Base-by-base conservation (phyloP, 2,329 filamentous ascomycete species). In the Nemania abortiva region DNA sequence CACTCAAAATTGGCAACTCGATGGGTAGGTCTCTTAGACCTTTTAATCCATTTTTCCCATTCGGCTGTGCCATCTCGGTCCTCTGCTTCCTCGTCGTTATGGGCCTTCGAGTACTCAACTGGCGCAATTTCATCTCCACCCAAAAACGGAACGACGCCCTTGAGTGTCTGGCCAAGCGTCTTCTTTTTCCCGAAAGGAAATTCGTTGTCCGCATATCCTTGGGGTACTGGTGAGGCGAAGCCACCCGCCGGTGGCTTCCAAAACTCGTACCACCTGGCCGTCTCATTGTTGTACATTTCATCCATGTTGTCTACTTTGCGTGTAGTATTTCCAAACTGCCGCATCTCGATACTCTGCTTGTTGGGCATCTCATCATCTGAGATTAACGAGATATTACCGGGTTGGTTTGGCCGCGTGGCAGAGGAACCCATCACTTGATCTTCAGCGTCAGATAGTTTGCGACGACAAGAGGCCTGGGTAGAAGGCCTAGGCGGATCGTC, bases 1-100 rank as follows among this genome's bases (percentile, higher is more conserved):
- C 85, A 85, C 0, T 83, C 83, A 52, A 88, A 88, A 0, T 81
- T 81, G 0, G 94, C 89, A 10, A 98, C 82, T 55, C 91, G 90
- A 82, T 97, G 94, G 0, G 92, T 97, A 20, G 95, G 94, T 45
- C 96, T 91, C 70, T 98, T 90, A 65, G 92, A 94, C 66, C 89
- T 88, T 76, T 90, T 91, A 59, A 98, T 83, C 81, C 95, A 98
- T 69, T 90, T 91, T 75, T 90, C 89, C 96, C 96, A 99, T 53
- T 88, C 82, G 0, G 92, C 90, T 57, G 89, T 86, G 9, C 86
- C 87, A 52, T 90, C 88, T 11, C 89, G 85, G 31, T 91, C 87
- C 42, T 82, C 78, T 13, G 82, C 75, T 64, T 87, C 88, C 1
- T 91, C 86, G 39, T 88, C 79, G 70, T 92, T 88, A 76, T 88